Percentiles rank a stretch among this genome's conserved stretches.
phyloP scores from a whole-genome alignment of 441 rosid species.

The Daphne laureola region DNA sequence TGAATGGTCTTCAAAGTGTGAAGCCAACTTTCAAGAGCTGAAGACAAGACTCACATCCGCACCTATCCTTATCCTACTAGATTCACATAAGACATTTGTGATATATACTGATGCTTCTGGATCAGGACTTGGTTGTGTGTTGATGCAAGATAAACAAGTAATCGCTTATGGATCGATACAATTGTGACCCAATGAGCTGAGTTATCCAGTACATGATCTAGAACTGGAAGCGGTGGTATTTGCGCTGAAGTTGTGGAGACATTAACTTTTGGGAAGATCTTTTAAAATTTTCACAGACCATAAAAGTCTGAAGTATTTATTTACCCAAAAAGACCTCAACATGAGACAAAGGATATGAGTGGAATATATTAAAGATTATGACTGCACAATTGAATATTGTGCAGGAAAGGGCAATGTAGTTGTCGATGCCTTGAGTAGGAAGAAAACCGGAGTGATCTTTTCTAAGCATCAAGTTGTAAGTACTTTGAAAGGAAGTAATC shows the following conservation, averaged over 20 bases:
- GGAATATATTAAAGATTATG: neutral
- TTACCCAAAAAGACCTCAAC: neutral
- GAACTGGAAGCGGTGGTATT: neutral
- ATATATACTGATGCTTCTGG: neutral
- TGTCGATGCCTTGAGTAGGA: neutral
- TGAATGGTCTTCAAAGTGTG: neutral
- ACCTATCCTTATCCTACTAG: neutral
- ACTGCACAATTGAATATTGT: neutral
- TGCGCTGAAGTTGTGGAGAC: neutral
- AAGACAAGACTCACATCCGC: neutral
- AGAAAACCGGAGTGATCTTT: no score
- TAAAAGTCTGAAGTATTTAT: neutral
- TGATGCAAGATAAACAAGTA: neutral
- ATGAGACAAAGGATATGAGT: neutral
- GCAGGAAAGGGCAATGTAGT: neutral
- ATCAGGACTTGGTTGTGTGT: neutral
- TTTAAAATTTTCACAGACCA: neutral
- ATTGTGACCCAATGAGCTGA: neutral
- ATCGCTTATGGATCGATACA: neutral
- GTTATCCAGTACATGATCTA: neutral
- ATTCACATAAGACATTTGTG: neutral
- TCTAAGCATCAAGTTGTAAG: no score
- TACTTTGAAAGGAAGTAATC: no score
- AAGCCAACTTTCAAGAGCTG: neutral
- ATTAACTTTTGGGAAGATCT: neutral